These are phyloP conservation scores for Phycomyces blakesleeanus DNA, from an alignment of 192 early-diverging fungal genomes.

Conservation along the genomic window DNA sequence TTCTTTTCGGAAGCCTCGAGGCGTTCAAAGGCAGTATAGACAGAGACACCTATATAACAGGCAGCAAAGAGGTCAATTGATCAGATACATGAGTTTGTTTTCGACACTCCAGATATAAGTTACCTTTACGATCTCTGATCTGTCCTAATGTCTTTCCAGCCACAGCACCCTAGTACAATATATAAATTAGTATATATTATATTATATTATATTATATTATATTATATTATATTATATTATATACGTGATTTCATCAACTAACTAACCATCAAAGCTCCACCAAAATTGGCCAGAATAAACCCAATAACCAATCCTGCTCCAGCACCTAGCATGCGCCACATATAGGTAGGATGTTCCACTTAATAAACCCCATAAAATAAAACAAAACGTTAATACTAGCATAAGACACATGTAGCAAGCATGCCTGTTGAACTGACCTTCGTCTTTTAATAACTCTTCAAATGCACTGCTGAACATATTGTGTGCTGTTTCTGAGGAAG, in stretches of 20 bases:
- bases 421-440: no score
- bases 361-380: background rate
- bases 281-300: slow-evolving; percentile 23
- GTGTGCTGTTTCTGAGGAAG: slow-evolving; percentile 1
- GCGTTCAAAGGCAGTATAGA: slow-evolving; percentile 36
- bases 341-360: slow-evolving; percentile 26
- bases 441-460: slow-evolving; percentile 28
- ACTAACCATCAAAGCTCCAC: slow-evolving; percentile 27
- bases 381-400: background rate
- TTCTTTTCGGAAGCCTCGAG: slow-evolving; percentile 15
- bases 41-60: slow-evolving; percentile 40
- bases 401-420: no score
- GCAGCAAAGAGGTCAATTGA: no score
- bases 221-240: no score
- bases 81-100: no score
- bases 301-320: slow-evolving; percentile 29
- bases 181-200: no score
- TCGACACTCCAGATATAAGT: no score
- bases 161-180: slow-evolving; percentile 58
- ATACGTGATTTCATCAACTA: background rate
- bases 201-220: no score
- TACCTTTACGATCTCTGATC: slow-evolving; percentile 64
- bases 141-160: slow-evolving; percentile 59
- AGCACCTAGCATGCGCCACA: slow-evolving; percentile 24
- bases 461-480: slow-evolving; percentile 27